Conservation (phyloP, 2,329 filamentous ascomycete genomes). For the Colletotrichum liaoningense region DNA sequence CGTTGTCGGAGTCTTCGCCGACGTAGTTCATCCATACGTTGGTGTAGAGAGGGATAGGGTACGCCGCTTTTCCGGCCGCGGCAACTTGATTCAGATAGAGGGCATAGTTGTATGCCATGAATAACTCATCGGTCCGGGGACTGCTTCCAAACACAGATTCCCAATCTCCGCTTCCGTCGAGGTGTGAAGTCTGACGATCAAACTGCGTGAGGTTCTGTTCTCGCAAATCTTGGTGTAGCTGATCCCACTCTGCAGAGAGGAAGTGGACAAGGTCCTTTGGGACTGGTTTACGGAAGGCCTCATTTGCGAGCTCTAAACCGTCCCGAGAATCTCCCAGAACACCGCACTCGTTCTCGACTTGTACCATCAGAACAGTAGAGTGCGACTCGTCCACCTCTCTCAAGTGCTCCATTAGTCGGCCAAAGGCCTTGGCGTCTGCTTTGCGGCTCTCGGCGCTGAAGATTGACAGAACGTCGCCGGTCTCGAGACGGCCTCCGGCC, state of each 20-base stretch:
- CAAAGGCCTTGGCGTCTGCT: background rate
- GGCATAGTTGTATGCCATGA: background rate
- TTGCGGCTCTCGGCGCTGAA: background rate
- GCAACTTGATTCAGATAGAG: background rate
- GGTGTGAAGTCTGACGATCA: background rate
- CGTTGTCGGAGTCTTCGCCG: constrained; percentile 36
- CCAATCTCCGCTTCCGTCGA: background rate
- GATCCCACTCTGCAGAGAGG: background rate
- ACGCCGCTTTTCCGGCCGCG: constrained; percentile 43
- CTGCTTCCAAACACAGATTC: background rate
- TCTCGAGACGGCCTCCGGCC: background rate
- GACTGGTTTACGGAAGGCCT: background rate
- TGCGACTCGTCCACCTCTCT: constrained; percentile 56
- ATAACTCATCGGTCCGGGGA: background rate
- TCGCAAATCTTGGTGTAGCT: background rate
- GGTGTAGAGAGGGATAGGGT: constrained; percentile 45
- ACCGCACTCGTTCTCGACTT: constrained; percentile 66
- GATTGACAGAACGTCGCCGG: background rate
- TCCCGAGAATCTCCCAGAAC: constrained; percentile 64
- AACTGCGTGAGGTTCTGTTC: background rate
- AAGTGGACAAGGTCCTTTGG: background rate
- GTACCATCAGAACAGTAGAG: constrained; percentile 64
- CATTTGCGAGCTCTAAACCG: constrained; percentile 43
- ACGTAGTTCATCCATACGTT: constrained; percentile 48
- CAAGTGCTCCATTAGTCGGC: constrained; percentile 43